Evolutionary conservation across 2,329 filamentous ascomycete genomes (phyloP), one percentile per base, ranked within the genome.

Genomic region (Neodidymelliopsis sp.): DNA sequence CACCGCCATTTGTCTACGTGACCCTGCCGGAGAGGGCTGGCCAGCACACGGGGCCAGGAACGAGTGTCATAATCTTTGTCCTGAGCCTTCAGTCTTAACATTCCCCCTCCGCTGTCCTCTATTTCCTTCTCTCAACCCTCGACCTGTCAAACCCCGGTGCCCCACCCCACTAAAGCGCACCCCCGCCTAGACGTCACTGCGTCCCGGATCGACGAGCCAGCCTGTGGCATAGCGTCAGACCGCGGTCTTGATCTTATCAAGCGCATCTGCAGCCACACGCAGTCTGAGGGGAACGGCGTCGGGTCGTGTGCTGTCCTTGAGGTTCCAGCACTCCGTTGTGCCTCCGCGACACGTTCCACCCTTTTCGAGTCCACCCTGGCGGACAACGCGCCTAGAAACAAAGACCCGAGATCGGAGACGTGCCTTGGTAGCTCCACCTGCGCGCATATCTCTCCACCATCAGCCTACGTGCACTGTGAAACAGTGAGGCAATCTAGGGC

Each of bases 1-100:
- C 53, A 62, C 59, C 59, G 60, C 60, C 51, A 51, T 60, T 59
- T 53, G 56, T 57, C 49, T 55, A 61, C 63, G 62, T 67, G 64
- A 63, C 59, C 47, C 53, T 45, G 41, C 43, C 34, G 57, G 56
- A 59, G 59, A 56, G 54, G n/a, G 38, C 43, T 49, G 44, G 57
- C 57, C 59, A 61, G 45, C 56, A 57, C 57, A 65, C 56, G 60
- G 54, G 60, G 50, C 54, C 57, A 65, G 52, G 57, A 57, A 59
- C 52, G 45, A 40, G 37, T 46, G 53, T 46, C 49, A 44, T 59
- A 40, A 43, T 52, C 56, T 38, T 57, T 35, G 19, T 40, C 35
- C 46, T 49, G 42, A 37, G 53, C 46, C 35, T 49, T 41, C 27
- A 24, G 18, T 44, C 31, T 27, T 23, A 23, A 23, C 33, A 18